A percentile compares a stretch with the other conserved stretches of the same genome.
These are phyloP conservation scores for Tolypocladium album DNA, from an alignment of 2,329 filamentous ascomycete genomes.

Conservation along the genomic window DNA sequence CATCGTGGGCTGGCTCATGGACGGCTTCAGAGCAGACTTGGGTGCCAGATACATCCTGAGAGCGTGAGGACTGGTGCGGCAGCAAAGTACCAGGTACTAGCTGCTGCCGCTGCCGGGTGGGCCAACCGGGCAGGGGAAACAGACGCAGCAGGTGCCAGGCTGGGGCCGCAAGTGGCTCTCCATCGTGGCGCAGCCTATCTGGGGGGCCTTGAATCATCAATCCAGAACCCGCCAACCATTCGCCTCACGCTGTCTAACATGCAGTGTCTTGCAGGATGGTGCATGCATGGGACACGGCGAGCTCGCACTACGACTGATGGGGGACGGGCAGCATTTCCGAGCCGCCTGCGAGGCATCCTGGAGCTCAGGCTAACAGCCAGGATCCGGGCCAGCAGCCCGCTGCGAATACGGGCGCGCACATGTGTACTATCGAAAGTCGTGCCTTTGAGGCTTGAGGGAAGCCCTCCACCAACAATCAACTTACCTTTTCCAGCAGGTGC, in stretches of 20 bases:
- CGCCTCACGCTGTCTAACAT: not conserved
- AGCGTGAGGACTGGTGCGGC: not conserved
- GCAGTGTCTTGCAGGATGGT: not conserved
- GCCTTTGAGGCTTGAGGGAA: not conserved
- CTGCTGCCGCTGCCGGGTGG: not conserved
- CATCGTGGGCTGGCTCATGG: not conserved
- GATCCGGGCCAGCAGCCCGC: not conserved
- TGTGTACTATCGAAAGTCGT: not conserved
- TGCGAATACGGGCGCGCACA: not conserved
- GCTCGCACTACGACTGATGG: not conserved
- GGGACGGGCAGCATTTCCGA: not conserved
- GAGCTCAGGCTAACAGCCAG: not conserved
- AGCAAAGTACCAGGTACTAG: not conserved
- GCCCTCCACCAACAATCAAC: not conserved
- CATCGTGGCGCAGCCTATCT: not conserved
- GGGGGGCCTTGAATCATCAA: not conserved
- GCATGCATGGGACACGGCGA: not conserved
- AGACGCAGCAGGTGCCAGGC: not conserved
- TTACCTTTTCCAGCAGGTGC: conserved; percentile 2
- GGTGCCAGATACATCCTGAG: not conserved
- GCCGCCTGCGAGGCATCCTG: not conserved
- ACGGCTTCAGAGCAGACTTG: not conserved
- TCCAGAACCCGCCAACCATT: not conserved
- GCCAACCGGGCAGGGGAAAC: not conserved
- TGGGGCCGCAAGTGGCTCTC: not conserved